Evolutionary conservation across 2,329 filamentous ascomycete species (phyloP).

Genomic region (Sordariomycetes sp.): DNA sequence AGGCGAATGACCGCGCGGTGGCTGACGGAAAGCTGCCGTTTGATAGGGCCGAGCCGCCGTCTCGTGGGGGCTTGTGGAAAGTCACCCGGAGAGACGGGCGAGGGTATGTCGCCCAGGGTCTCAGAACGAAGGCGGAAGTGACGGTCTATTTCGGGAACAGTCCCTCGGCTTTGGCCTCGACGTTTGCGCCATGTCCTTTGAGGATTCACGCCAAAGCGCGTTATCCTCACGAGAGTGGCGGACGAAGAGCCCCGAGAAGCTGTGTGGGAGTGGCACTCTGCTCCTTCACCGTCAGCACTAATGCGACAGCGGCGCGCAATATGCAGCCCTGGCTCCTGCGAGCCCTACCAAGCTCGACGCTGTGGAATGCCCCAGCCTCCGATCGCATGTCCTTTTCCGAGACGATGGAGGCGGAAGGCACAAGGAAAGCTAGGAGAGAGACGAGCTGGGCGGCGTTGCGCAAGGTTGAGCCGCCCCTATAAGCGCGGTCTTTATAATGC

Average conservation of each 20-base stretch:
- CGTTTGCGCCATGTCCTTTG: too few species aligned
- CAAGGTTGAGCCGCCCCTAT: too few species aligned
- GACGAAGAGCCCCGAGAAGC: not conserved
- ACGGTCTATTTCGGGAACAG: too few species aligned
- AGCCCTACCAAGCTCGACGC: not conserved
- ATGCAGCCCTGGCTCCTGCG: not conserved
- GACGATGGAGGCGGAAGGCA: not conserved
- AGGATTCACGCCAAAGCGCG: not conserved
- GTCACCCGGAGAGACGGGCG: too few species aligned
- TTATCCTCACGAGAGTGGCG: not conserved
- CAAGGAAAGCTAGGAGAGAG: not conserved
- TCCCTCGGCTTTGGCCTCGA: too few species aligned
- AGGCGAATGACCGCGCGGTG: not conserved
- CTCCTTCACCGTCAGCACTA: not conserved
- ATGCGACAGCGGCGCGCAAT: not conserved
- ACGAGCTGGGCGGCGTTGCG: too few species aligned
- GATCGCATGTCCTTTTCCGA: not conserved
- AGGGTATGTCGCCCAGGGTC: too few species aligned
- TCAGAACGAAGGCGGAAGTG: too few species aligned
- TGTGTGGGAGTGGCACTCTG: not conserved
- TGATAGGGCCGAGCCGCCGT: not conserved
- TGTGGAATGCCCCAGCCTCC: not conserved
- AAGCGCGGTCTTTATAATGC: too few species aligned
- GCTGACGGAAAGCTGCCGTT: not conserved
- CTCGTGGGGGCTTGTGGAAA: not conserved